Evolutionary conservation across 2,329 filamentous ascomycete species (phyloP), one percentile per base, ranked within the genome.

Genomic region (Penicillium sp.): DNA sequence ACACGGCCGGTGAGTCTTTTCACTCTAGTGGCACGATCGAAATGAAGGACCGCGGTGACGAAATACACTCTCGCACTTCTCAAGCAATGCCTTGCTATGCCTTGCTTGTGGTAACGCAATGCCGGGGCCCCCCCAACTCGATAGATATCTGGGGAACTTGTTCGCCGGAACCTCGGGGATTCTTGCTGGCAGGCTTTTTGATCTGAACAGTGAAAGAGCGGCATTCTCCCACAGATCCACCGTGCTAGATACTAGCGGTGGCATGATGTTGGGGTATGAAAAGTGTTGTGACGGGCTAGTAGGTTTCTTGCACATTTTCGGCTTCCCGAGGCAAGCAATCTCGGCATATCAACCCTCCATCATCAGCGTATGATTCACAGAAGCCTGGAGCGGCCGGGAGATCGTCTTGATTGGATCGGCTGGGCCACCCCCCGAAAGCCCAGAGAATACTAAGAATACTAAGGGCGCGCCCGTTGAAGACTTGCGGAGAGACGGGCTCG

Each of bases 1-100:
- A 26, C 26, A 8, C 23, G 17, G 9, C 33, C 56, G 54, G 56
- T 59, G 56, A 59, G 33, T 46, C 21, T 36, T 58, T 59, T 62
- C 49, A 50, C 41, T 34, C 52, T 60, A 56, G 59, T 23, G 54
- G 50, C 29, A 43, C 45, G 33, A 36, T n/a, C n/a, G 39, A 48
- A 50, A 50, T 44, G 18, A 37, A 43, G 51, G 23, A 17, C 26
- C 42, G 4, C 20, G 26, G 27, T 37, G 39, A 36, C 27, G 29
- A 27, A 33, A n/a, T 42, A n/a, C 34, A n/a, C 20, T 37, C 12
- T 12, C 27, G 12, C 6, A 15, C n/a, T 40, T 12, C 18, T 10
- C 9, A 18, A 26, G 18, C 20, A 24, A 23, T 39, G 12, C 23
- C 13, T 40, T 40, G 36, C 20, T 26, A 23, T 39, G 12, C 23